Evolutionary conservation across 108 stramenopile species (phyloP).

Genomic region (Pelagomonas calceolata): DNA sequence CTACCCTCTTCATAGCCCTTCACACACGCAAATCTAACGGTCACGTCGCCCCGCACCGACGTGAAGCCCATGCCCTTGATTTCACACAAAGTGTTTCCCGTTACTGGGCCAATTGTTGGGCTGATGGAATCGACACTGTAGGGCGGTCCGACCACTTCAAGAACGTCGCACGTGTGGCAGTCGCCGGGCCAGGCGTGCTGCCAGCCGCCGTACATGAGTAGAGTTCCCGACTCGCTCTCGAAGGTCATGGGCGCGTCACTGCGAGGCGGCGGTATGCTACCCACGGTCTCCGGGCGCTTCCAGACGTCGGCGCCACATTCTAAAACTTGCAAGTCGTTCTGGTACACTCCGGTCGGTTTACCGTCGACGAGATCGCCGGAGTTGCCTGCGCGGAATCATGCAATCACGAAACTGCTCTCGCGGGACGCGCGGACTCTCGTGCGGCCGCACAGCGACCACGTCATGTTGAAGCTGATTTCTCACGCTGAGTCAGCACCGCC

Average conservation of each 20-base stretch:
- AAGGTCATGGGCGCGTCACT: slow-evolving; percentile 52
- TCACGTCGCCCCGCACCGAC: slow-evolving; percentile 21
- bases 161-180: slow-evolving; percentile 44
- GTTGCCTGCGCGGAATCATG: no score
- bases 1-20: slow-evolving; percentile 47
- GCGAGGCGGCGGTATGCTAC: slow-evolving; percentile 43
- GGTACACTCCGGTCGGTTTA: slow-evolving; percentile 39
- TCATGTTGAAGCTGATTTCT: no score
- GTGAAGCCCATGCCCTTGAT: slow-evolving; percentile 53
- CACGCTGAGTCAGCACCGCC: no score
- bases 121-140: slow-evolving; percentile 43
- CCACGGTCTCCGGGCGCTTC: slow-evolving; percentile 32
- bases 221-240: slow-evolving; percentile 29
- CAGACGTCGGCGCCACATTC: slow-evolving; percentile 44
- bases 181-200: slow-evolving; percentile 60
- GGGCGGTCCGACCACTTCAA: slow-evolving; percentile 62
- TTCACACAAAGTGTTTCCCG: slow-evolving; percentile 41
- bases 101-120: slow-evolving; percentile 50
- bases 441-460: no score
- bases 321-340: slow-evolving; percentile 46
- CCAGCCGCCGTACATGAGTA: slow-evolving; percentile 69
- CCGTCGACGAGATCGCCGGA: slow-evolving; percentile 43
- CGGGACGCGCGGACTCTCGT: no score
- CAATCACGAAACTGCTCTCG: no score
- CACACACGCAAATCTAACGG: slow-evolving; percentile 43